A percentile compares a stretch with the other conserved stretches of the same genome.
Conservation (phyloP, 2,329 filamentous ascomycete species). For the Microdochium bolleyi region DNA sequence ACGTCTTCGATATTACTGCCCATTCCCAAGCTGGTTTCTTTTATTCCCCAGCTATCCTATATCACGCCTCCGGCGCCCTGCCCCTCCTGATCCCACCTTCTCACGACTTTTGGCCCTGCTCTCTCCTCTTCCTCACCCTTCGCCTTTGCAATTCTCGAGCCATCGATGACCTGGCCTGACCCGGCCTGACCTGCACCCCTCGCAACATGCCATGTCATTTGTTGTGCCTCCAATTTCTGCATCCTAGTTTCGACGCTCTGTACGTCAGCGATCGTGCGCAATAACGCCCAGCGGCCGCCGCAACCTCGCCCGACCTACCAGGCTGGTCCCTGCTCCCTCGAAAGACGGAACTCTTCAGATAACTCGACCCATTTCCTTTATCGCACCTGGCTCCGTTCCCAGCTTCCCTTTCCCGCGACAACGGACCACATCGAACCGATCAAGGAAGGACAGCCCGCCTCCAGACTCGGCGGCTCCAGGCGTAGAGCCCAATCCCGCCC, state of each 20-base stretch:
- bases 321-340: background rate
- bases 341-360: no score
- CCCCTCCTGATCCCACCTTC: no score
- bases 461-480: background rate
- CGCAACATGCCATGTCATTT: background rate
- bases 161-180: background rate
- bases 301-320: background rate
- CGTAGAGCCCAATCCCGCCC: background rate
- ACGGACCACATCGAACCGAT: background rate
- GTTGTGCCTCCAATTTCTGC: background rate
- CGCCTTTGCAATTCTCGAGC: background rate
- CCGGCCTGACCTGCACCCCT: background rate
- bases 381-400: no score
- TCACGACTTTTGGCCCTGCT: no score
- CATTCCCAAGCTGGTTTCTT: no score
- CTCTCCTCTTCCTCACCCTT: background rate
- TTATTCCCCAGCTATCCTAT: no score
- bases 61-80: no score
- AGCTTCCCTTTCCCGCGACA: background rate
- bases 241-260: background rate
- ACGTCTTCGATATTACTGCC: no score
- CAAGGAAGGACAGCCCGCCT: background rate
- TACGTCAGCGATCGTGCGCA: background rate
- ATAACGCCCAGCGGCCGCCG: background rate
- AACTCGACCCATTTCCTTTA: no score